Percentiles rank a stretch among this genome's conserved stretches.
phyloP scores from a whole-genome alignment of 148 eudicot genomes.

The Rhododendron ferrugineum region DNA sequence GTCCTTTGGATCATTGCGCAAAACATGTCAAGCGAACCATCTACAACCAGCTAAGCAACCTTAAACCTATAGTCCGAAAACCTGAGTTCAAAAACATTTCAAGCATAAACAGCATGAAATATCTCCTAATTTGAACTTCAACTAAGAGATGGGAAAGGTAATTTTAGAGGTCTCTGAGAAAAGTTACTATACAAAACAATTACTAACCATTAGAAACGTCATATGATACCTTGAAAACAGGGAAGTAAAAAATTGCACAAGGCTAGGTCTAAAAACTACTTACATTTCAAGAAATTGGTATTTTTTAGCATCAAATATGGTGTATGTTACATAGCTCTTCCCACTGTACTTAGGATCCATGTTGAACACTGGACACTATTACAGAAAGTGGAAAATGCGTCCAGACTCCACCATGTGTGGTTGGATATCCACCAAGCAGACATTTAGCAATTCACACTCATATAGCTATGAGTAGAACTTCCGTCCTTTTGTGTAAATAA shows the following conservation, averaged over 20 bases:
- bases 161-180: background rate
- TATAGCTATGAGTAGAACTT: background rate
- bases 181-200: background rate
- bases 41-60: background rate
- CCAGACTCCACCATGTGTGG: background rate
- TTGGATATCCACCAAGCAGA: background rate
- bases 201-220: conserved; percentile 6
- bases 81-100: background rate
- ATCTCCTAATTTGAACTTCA: background rate
- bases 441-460: background rate
- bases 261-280: background rate
- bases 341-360: background rate
- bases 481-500: background rate
- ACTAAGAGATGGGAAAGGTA: background rate
- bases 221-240: background rate
- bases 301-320: background rate
- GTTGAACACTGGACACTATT: background rate
- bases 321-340: background rate
- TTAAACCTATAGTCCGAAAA: background rate
- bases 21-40: background rate
- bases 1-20: background rate
- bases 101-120: background rate
- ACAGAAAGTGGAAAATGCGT: background rate
- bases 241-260: background rate
- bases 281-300: background rate